Evolutionary conservation across 495 filamentous ascomycete genomes (phyloP).

Genomic region (Lophium mytilinum): DNA sequence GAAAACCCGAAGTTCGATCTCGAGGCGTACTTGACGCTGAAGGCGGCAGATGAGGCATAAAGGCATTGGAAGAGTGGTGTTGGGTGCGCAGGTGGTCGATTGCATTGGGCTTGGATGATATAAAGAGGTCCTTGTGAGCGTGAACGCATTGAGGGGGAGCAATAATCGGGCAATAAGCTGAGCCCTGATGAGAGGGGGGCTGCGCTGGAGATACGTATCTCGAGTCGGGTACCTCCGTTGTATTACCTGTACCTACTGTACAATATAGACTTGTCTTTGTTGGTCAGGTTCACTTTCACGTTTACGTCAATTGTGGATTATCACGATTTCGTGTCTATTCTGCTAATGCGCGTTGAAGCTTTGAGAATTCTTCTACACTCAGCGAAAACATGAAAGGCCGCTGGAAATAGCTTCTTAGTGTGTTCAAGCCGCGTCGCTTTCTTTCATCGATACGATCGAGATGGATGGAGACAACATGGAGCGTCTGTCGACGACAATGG

Average conservation of each 20-base stretch:
- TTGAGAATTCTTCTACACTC: too few relatives aligned
- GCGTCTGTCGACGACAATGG: too few relatives aligned
- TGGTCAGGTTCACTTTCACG: constrained; percentile 3
- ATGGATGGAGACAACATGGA: too few relatives aligned
- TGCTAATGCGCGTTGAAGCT: too few relatives aligned
- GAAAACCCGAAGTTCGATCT: constrained; percentile 82
- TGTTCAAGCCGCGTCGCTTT: too few relatives aligned
- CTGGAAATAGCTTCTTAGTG: too few relatives aligned
- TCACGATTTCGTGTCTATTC: too few relatives aligned
- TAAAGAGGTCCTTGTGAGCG: not conserved
- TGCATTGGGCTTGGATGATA: not conserved
- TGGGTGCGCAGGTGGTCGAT: not conserved
- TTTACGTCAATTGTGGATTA: not conserved
- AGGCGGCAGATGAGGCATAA: constrained; percentile 43
- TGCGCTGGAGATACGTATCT: not conserved
- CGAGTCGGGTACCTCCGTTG: constrained; percentile 1
- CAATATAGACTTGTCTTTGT: constrained; percentile 25
- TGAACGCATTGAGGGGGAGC: not conserved
- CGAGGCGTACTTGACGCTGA: constrained; percentile 67
- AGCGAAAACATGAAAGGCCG: too few relatives aligned
- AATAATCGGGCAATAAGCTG: not conserved
- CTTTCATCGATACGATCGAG: too few relatives aligned
- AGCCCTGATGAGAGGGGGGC: not conserved
- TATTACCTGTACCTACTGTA: constrained; percentile 30
- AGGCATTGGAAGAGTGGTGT: not conserved